phyloP scores from a whole-genome alignment of 148 eudicot species.

The Arctostaphylos glauca region DNA sequence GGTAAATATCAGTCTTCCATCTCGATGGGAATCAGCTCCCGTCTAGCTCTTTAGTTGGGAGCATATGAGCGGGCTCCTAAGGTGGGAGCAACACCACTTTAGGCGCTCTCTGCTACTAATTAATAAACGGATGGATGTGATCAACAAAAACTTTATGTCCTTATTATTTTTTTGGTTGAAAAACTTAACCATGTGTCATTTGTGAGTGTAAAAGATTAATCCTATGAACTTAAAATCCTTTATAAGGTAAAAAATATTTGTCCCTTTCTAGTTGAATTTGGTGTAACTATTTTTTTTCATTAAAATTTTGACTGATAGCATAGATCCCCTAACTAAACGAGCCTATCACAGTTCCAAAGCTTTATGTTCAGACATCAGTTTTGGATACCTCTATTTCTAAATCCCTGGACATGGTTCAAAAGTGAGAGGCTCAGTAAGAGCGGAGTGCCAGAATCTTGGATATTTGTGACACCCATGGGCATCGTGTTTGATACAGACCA shows the following conservation, averaged over 20 bases:
- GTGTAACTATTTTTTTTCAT: neutral
- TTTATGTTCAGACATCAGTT: neutral
- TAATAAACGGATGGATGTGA: neutral
- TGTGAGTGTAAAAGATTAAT: neutral
- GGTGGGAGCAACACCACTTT: no score
- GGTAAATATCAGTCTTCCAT: no score
- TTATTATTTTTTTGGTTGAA: neutral
- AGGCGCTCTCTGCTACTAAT: no score
- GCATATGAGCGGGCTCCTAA: no score
- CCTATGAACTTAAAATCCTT: neutral
- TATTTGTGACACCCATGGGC: neutral
- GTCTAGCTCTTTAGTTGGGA: no score
- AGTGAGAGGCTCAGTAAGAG: neutral
- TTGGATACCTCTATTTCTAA: neutral
- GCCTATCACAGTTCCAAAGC: neutral
- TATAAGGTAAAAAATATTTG: neutral
- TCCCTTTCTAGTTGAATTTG: neutral
- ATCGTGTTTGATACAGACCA: neutral
- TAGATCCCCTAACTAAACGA: neutral
- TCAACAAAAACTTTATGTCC: neutral
- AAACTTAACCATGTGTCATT: neutral
- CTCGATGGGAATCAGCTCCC: no score
- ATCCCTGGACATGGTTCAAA: neutral
- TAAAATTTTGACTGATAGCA: neutral
- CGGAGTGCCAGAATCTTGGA: neutral